These are phyloP conservation scores for Herpetospermum pedunculosum DNA, from an alignment of 306 rosid genomes.

Conservation along the genomic window DNA sequence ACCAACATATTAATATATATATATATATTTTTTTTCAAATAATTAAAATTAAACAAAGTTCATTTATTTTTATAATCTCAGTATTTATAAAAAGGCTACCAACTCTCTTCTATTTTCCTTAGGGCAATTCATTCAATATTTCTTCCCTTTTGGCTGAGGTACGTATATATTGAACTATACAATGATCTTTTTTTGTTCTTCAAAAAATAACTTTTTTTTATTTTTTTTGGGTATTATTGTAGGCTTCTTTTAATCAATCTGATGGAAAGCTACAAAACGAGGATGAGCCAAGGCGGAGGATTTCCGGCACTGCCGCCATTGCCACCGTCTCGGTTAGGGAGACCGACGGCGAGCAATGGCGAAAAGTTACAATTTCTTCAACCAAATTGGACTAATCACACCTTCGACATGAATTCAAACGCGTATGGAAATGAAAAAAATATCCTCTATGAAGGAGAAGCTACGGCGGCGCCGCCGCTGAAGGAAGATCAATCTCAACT, in stretches of 20 bases:
- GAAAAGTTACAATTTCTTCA: not conserved
- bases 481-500: not conserved
- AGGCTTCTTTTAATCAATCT: not conserved
- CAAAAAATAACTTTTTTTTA: too few relatives aligned
- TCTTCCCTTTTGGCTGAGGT: not conserved
- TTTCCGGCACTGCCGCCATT: not conserved
- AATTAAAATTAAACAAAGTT: not conserved
- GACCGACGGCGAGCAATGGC: not conserved
- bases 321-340: slow-evolving; percentile 1
- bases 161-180: not conserved
- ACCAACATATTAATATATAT: not conserved
- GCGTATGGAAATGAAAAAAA: not conserved
- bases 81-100: not conserved
- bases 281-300: not conserved
- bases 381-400: not conserved
- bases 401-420: not conserved
- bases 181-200: not conserved
- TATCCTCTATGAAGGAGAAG: not conserved
- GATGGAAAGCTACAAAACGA: slow-evolving; percentile 1
- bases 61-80: not conserved
- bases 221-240: too few relatives aligned
- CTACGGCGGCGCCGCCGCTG: not conserved
- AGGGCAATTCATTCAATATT: not conserved
- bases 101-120: not conserved
- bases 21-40: not conserved